These are phyloP conservation scores for Karstenula rhodostoma DNA, from an alignment of 2,329 filamentous ascomycete genomes.

Conservation along the genomic window DNA sequence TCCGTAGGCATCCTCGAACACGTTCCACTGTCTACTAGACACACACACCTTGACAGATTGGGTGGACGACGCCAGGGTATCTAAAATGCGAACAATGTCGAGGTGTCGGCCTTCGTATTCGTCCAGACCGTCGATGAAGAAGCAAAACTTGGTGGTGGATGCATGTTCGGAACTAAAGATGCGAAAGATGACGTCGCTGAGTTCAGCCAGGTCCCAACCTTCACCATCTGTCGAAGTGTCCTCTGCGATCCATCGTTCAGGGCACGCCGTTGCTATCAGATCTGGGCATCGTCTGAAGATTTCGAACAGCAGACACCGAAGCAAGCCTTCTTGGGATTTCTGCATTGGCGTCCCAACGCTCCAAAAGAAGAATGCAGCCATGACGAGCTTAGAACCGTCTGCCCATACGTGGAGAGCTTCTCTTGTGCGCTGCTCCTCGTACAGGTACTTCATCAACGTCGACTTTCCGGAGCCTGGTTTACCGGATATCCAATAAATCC, in stretches of 20 bases:
- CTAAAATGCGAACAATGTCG: conserved; percentile 24
- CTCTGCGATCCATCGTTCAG: background rate
- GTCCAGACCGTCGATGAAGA: conserved; percentile 29
- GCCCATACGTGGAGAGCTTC: background rate
- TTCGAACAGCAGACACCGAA: conserved; percentile 31
- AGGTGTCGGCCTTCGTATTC: conserved; percentile 23
- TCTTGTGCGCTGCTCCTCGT: background rate
- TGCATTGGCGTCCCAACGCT: conserved; percentile 28
- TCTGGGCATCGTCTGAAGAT: conserved; percentile 17
- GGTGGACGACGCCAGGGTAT: background rate
- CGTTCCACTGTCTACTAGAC: conserved; percentile 28
- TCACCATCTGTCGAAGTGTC: too few relatives aligned
- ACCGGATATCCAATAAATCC: background rate
- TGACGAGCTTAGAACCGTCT: background rate
- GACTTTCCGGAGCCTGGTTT: background rate
- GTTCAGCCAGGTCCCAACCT: background rate
- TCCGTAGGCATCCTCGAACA: conserved; percentile 20
- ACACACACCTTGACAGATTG: conserved; percentile 29
- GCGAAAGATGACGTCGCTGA: background rate
- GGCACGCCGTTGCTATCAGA: conserved; percentile 2
- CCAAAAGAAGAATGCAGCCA: conserved; percentile 7
- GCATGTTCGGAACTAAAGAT: background rate
- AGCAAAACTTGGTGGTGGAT: conserved; percentile 23
- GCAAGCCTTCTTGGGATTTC: conserved; percentile 27
- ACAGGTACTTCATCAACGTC: background rate